Base-by-base conservation (phyloP, 1,284 basidiomycete species). In the Xanthoconium separans region DNA sequence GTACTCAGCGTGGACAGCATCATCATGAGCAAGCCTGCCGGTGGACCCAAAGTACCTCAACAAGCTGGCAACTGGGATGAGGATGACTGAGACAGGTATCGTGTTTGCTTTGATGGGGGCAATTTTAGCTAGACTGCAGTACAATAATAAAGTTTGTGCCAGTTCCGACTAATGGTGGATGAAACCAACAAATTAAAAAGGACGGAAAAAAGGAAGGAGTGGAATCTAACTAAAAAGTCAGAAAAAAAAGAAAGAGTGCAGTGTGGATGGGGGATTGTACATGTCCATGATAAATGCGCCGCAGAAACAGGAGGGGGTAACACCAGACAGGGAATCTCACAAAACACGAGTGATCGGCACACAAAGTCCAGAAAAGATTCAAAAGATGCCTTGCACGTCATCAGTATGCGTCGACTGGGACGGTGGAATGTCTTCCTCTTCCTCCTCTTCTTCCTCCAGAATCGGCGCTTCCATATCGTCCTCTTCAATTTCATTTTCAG, bases 1-100 rank as follows among this genome's bases (percentile, higher is more conserved):
- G 94, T 99, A 22, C 83, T 99, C 45, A 90, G 89, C 55, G 97
- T 99, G 11, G 97, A 99, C 73, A 93, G 91, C 64, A 98, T 98
- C 73, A 99, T 99, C 75, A 96, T 98, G 85, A 93, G 91, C 73
- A 94, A 93, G 70, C 91, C 91, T 47, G 92, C 93, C 1, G 93
- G 93, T 52, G 89, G 89, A 51, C 89, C 89, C 43, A 92, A 91
- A 68, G 77, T 92, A 55, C 89, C 89, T 52, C 88, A 92, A 66
- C 90, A 92, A 68, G 77, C 86, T 39, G 84, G 87, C 16, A 89
- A 90, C 67, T 92, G 89, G 89, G 90, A 92, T 60, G 86, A 86
- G 20, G 89, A 67, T 42, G 65, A 91, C 63, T 83, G 11, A 84
- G 70, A 47, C 34, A 47, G 36, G 50, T 47, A 58, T 65, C 61